Percentiles rank a stretch among this genome's conserved stretches.
phyloP scores from a whole-genome alignment of 306 rosid species.

The Arachis hypogaea region DNA sequence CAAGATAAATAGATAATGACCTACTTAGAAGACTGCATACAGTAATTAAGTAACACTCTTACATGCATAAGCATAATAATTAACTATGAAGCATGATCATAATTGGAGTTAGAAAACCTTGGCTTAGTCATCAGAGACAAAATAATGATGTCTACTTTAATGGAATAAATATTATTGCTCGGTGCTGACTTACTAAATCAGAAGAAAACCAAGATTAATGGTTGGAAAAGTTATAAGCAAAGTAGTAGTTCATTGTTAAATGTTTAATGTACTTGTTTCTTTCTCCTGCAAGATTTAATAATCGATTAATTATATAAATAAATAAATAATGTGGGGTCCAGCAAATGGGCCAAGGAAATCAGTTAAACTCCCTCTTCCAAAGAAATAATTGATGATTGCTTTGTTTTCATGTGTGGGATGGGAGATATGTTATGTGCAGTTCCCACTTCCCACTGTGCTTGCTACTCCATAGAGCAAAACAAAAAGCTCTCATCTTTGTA shows the following conservation, averaged over 20 bases:
- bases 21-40: neutral
- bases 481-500: neutral
- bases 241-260: slow-evolving; percentile 39
- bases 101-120: slow-evolving; percentile 5
- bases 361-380: slow-evolving; percentile 36
- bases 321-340: slow-evolving; percentile 31
- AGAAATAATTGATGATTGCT: slow-evolving; percentile 39
- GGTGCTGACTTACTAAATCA: slow-evolving; percentile 12
- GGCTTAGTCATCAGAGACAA: slow-evolving; percentile 15
- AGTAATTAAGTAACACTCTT: slow-evolving; percentile 6
- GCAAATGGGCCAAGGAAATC: slow-evolving; percentile 31
- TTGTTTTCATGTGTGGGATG: slow-evolving; percentile 38
- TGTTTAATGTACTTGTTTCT: slow-evolving; percentile 5
- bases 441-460: slow-evolving; percentile 4
- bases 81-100: slow-evolving; percentile 13
- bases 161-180: slow-evolving; percentile 20
- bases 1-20: slow-evolving; percentile 21
- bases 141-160: slow-evolving; percentile 35
- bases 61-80: neutral
- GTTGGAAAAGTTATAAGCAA: slow-evolving; percentile 61
- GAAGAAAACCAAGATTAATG: slow-evolving; percentile 16
- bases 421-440: slow-evolving; percentile 10
- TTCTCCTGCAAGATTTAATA: slow-evolving; percentile 39
- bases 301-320: slow-evolving; percentile 33
- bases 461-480: slow-evolving; percentile 21